Evolutionary conservation across 495 filamentous ascomycete genomes (phyloP).

Genomic region (Penicillium tannophilum): DNA sequence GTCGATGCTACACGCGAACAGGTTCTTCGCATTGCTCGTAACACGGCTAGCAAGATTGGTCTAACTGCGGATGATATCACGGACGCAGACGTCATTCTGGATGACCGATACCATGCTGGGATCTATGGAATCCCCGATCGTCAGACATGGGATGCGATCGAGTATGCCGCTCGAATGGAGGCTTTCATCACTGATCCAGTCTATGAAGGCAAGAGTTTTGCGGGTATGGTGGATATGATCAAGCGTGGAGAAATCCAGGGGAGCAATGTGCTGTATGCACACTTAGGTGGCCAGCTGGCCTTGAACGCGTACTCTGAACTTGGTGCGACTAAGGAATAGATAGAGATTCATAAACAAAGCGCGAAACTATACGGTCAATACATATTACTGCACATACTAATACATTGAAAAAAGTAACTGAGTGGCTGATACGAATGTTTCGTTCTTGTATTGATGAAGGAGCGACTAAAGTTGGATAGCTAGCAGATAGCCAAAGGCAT

Average conservation of each 20-base stretch:
- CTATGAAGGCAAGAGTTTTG: conserved; percentile 68
- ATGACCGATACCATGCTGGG: conserved; percentile 63
- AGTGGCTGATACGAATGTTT: neutral
- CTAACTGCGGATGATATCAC: conserved; percentile 54
- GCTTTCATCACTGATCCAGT: conserved; percentile 70
- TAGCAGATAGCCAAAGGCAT: neutral
- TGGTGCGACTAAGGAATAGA: conserved; percentile 25
- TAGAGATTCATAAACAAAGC: neutral
- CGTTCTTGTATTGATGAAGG: conserved; percentile 21
- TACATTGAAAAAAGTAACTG: neutral
- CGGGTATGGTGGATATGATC: conserved; percentile 67
- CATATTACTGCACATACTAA: neutral
- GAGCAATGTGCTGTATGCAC: conserved; percentile 63
- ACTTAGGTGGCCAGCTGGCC: conserved; percentile 64
- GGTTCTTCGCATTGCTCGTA: conserved; percentile 60
- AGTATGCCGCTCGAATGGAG: conserved; percentile 61
- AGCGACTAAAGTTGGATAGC: conserved; percentile 39
- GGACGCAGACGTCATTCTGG: conserved; percentile 57
- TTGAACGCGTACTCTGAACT: conserved; percentile 58
- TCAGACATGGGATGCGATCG: conserved; percentile 61
- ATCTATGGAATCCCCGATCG: conserved; percentile 61
- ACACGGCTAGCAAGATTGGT: conserved; percentile 59
- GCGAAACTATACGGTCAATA: too few relatives aligned
- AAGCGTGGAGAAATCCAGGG: conserved; percentile 55
- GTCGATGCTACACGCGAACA: conserved; percentile 55